These are phyloP conservation scores for Vigna trinervia DNA, from an alignment of 306 rosid species.

Conservation along the genomic window DNA sequence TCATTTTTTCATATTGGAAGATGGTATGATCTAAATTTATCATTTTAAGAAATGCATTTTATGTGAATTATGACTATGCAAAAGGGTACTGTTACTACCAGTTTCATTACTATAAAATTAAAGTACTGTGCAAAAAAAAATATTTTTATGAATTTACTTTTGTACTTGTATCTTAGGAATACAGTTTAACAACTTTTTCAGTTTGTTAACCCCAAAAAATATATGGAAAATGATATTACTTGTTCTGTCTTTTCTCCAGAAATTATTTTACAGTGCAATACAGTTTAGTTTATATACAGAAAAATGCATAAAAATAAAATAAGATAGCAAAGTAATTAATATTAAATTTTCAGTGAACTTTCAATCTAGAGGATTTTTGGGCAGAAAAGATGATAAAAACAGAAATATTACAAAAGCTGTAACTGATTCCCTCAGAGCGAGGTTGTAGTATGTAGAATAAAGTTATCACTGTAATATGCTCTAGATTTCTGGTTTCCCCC, in stretches of 20 bases:
- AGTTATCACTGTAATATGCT: too few relatives aligned
- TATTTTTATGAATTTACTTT: not conserved
- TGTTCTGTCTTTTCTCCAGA: not conserved
- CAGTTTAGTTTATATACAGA: not conserved
- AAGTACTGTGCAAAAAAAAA: not conserved
- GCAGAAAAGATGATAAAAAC: too few relatives aligned
- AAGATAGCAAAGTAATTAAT: not conserved
- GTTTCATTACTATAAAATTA: not conserved
- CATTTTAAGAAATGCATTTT: not conserved
- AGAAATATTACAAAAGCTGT: too few relatives aligned
- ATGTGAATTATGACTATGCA: not conserved
- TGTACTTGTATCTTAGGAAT: not conserved
- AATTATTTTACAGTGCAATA: not conserved
- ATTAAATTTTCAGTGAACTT: constrained; percentile 5
- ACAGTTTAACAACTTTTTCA: not conserved
- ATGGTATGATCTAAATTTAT: not conserved
- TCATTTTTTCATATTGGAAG: not conserved
- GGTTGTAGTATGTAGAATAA: too few relatives aligned
- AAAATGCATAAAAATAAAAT: not conserved
- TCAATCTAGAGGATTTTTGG: not conserved
- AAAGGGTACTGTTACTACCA: not conserved
- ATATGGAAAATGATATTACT: not conserved
- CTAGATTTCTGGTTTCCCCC: too few relatives aligned
- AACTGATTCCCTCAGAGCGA: too few relatives aligned
- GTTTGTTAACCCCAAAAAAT: not conserved